Base-by-base conservation (phyloP, 2,329 filamentous ascomycete species). In the Alternaria conjuncta region DNA sequence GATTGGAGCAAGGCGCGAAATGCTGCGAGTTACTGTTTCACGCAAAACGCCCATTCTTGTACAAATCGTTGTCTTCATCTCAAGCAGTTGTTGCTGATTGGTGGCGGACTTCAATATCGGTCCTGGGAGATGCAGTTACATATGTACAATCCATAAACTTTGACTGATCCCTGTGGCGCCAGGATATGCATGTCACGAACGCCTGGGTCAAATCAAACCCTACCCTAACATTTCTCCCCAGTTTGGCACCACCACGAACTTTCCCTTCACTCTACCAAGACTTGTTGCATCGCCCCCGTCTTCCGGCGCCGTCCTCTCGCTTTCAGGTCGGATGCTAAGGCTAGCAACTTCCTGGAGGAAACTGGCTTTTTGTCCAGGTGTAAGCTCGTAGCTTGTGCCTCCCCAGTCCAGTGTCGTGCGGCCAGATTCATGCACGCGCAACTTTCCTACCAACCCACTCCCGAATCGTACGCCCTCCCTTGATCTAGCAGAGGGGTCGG, bases 331-430 rank as follows among this genome's bases (percentile, higher is more conserved):
- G 8, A 77, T 69, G n/a, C 75, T 63, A 8, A 76, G 63, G 23
- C 68, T 73, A 23, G 89, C 80, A 0, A 87, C 85, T 72, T 90
- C 88, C 76, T 90, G 87, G 62, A 89, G 75, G 71, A 89, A 90
- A 23, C 83, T 82, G 44, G 86, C 84, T 9, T 84, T 82, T 12
- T 85, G 84, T 0, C 87, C 88, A 60, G 87, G 84, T 59, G 83
- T 83, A 18, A 90, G 77, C 62, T 87, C 85, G 71, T 89, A 84
- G 66, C 82, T 84, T 46, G 87, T 86, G 12, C 87, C 87, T 47
- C 88, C 88, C 88, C 88, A 91, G 69, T 88, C 83, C 66, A 90
- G 78, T 11, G 86, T 87, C 32, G 88, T 86, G 49, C 85, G 84
- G 6, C 89, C 89, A 5, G 88, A 90, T 49, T 84, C 81, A 74